Evolutionary conservation across 441 rosid species (phyloP), one percentile per base, ranked within the genome.

Genomic region (Melastoma candidum): DNA sequence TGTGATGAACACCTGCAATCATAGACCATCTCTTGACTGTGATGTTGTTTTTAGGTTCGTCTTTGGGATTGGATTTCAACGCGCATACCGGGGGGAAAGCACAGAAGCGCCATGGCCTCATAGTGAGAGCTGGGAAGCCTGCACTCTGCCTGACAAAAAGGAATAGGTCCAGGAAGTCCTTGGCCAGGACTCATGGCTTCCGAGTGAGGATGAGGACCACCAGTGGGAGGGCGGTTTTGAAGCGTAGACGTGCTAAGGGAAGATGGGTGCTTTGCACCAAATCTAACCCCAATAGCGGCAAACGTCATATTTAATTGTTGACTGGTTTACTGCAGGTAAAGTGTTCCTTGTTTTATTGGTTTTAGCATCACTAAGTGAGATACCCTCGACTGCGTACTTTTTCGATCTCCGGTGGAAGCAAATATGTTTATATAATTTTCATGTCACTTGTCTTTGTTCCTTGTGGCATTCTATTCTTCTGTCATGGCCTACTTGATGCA

Each of bases 181-280:
- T 92, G 65, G 95, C 97, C 47, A 75, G 97, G 51, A 82, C 94
- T 47, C 98, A 88, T 63, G 97, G 97, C 26, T 93, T 85, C 72
- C 89, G 95, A 39, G 64, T 61, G 72, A 70, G 97, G 52, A 92
- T 85, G 95, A 79, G 84, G 63, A 92, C 97, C 44, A 85, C 97
- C 13, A 71, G 81, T 12, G 95, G 97, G 46, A 77, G 97, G 75
- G 98, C 97, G 3, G 36, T 84, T 32, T 66, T 92, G 53, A 85
- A 81, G 65, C 96, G 95, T 22, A 56, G 98, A 63, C 90, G 98
- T 47, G 97, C 87, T 51, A 88, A 92, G 71, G 98, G 98, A 48
- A 71, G 95, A 0, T 52, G 77, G 85, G 81, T 85, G 32, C 97
- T 92, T 60, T 92, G 98, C 70, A 73, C 95, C 32, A 85, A 92